phyloP scores from a whole-genome alignment of 352 stramenopile species.

The Phytophthora multivora region DNA sequence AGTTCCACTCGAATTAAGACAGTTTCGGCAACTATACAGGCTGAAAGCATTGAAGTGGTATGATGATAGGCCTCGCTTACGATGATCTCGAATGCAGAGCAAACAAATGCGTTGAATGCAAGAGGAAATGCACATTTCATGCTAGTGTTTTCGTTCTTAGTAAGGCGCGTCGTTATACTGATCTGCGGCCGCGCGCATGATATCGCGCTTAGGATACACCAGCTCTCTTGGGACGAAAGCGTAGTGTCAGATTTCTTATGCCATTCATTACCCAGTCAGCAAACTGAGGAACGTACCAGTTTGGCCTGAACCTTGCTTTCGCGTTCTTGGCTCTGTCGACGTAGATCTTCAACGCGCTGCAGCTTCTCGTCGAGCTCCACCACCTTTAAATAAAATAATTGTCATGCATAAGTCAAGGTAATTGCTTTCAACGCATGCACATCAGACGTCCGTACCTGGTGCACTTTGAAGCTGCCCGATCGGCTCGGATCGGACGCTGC shows the following conservation, averaged over 20 bases:
- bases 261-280: background rate
- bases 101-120: constrained; percentile 28
- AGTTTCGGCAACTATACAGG: constrained; percentile 17
- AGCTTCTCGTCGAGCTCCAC: constrained; percentile 80
- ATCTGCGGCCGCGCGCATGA: background rate
- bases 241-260: background rate
- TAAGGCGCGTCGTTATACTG: background rate
- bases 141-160: constrained; percentile 3
- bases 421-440: background rate
- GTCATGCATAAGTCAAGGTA: background rate
- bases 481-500: constrained; percentile 28
- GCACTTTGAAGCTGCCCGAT: constrained; percentile 46
- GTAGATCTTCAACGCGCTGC: constrained; percentile 75
- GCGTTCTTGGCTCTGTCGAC: constrained; percentile 62
- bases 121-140: constrained; percentile 28
- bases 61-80: constrained; percentile 1
- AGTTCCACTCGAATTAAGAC: constrained; percentile 92
- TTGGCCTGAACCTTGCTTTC: constrained; percentile 64
- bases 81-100: constrained; percentile 17
- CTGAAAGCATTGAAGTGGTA: background rate
- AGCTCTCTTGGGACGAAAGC: constrained; percentile 10
- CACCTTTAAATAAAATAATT: constrained; percentile 32
- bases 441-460: constrained; percentile 54
- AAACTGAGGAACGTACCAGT: constrained; percentile 31
- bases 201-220: constrained; percentile 7